Conservation (phyloP, 768 basidiomycete species). For the Podaxis pistillaris region DNA sequence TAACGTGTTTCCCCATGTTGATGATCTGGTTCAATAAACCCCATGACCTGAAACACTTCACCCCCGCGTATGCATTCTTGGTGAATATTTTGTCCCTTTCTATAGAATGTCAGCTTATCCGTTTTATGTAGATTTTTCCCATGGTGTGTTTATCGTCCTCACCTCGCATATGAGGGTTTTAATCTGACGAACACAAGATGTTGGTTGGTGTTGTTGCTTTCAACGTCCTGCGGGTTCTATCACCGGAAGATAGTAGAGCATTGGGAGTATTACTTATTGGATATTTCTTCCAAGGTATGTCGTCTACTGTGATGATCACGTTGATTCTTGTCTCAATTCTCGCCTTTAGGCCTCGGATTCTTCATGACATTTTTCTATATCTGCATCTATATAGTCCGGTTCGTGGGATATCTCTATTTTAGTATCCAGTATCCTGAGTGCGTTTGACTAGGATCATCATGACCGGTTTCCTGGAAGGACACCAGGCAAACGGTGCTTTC, state of each 20-base stretch:
- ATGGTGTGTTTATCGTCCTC: slow-evolving; percentile 27
- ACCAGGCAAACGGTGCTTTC: slow-evolving; percentile 48
- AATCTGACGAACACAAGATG: slow-evolving; percentile 29
- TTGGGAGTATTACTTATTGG: slow-evolving; percentile 40
- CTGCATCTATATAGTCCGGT: slow-evolving; percentile 47
- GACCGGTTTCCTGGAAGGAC: slow-evolving; percentile 47
- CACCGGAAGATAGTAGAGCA: slow-evolving; percentile 32
- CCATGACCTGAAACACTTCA: slow-evolving; percentile 40
- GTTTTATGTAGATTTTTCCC: slow-evolving; percentile 25
- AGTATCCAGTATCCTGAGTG: background rate
- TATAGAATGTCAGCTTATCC: background rate
- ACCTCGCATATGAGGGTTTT: background rate
- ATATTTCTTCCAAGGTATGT: slow-evolving; percentile 47
- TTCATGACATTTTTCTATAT: slow-evolving; percentile 52
- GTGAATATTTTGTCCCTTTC: slow-evolving; percentile 23
- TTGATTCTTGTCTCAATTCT: background rate
- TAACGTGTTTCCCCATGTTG: slow-evolving; percentile 45
- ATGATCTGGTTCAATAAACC: slow-evolving; percentile 50
- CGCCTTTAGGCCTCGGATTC: slow-evolving; percentile 37
- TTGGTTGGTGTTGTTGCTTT: slow-evolving; percentile 46
- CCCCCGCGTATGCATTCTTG: slow-evolving; percentile 35
- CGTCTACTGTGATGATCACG: too few relatives aligned
- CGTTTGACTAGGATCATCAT: slow-evolving; percentile 14
- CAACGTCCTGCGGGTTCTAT: slow-evolving; percentile 38
- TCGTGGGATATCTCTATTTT: slow-evolving; percentile 11